phyloP scores from a whole-genome alignment of 768 basidiomycete species.

The Auriscalpium orientale region DNA sequence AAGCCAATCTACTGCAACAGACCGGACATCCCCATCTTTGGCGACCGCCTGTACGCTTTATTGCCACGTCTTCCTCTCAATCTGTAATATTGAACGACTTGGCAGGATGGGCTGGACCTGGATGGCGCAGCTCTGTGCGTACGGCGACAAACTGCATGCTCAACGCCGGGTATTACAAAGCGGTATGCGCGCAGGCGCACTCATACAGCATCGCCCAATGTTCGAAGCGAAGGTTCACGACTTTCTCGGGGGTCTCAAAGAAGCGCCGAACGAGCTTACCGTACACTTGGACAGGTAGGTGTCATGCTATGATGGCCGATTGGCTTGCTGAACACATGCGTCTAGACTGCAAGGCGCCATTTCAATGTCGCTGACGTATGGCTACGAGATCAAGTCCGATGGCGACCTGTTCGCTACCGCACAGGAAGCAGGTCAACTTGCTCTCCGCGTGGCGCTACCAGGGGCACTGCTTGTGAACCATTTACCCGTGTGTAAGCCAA shows the following conservation, averaged over 20 bases:
- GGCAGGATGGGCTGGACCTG: background rate
- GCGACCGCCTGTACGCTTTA: background rate
- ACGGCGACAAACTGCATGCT: background rate
- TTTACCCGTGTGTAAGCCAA: background rate
- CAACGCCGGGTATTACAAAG: background rate
- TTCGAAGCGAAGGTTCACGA: background rate
- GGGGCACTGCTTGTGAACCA: background rate
- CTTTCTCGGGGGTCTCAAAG: background rate
- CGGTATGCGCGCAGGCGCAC: background rate
- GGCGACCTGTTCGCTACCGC: background rate
- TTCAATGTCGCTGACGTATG: background rate
- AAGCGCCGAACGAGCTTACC: background rate
- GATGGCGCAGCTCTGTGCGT: background rate
- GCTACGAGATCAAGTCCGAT: background rate
- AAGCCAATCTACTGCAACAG: conserved; percentile 5
- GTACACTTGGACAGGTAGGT: background rate
- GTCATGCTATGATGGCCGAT: background rate
- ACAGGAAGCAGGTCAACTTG: background rate
- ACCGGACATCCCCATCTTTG: background rate
- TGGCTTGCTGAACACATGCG: background rate
- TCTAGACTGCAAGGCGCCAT: background rate
- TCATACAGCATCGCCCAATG: background rate
- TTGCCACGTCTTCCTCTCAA: background rate
- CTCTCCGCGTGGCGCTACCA: background rate
- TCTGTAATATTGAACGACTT: background rate